Evolutionary conservation across 2,329 filamentous ascomycete species (phyloP).

Genomic region (Didymella lethalis): DNA sequence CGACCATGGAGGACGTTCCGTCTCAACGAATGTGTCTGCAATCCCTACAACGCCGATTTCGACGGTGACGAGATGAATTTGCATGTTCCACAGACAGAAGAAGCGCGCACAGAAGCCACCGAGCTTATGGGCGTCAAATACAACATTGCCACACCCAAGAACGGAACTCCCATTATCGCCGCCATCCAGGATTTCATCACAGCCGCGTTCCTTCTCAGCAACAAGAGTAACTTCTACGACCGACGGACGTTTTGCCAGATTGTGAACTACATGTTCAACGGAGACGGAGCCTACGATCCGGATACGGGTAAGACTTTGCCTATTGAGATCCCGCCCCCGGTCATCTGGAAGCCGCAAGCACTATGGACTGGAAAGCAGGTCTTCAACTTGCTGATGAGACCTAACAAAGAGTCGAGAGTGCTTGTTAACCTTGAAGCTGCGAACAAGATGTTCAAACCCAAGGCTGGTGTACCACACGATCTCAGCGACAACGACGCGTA

Average conservation of each 20-base stretch:
- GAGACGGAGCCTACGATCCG: constrained; percentile 61
- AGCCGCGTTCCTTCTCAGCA: constrained; percentile 87
- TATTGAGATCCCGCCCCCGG: constrained; percentile 85
- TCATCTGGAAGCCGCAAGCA: constrained; percentile 82
- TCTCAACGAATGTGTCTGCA: constrained; percentile 97
- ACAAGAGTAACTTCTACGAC: constrained; percentile 92
- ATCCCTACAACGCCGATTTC: constrained; percentile 98
- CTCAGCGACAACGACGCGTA: constrained; percentile 79
- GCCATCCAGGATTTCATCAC: constrained; percentile 99
- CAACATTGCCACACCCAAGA: constrained; percentile 94
- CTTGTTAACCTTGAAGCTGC: constrained; percentile 92
- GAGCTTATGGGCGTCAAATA: constrained; percentile 98
- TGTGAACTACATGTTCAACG: constrained; percentile 92
- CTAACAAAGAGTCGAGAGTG: constrained; percentile 83
- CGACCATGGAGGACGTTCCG: constrained; percentile 95
- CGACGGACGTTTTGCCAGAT: constrained; percentile 87
- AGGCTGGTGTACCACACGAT: constrained; percentile 74
- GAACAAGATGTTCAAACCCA: constrained; percentile 79
- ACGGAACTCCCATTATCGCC: constrained; percentile 96
- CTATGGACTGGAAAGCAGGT: constrained; percentile 98
- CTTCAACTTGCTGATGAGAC: constrained; percentile 89
- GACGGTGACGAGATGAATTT: constrained; percentile 99
- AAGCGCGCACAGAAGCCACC: constrained; percentile 92
- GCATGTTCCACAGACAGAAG: constrained; percentile 96
- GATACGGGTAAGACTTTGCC: constrained; percentile 61